Evolutionary conservation across 2,329 filamentous ascomycete genomes (phyloP).

Genomic region (Fusarium anthophilum): DNA sequence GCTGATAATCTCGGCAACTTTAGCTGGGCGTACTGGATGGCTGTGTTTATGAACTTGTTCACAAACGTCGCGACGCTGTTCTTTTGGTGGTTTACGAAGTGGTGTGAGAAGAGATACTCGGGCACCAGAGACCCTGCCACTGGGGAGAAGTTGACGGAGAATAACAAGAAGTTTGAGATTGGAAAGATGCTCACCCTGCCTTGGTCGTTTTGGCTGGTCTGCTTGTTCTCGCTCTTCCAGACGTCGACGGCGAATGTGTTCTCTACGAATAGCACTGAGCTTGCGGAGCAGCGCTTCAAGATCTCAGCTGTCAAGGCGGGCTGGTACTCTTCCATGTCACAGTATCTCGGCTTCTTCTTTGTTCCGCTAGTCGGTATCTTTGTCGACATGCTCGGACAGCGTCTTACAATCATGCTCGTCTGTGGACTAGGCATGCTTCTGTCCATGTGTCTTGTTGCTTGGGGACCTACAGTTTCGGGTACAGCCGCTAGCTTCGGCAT

Average conservation of each 20-base stretch:
- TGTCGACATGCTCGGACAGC: conserved; percentile 64
- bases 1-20: conserved; percentile 66
- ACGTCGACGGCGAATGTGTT: conserved; percentile 66
- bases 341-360: conserved; percentile 67
- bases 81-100: conserved; percentile 66
- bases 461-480: conserved; percentile 57
- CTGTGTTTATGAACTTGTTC: conserved; percentile 71
- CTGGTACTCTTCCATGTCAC: conserved; percentile 67
- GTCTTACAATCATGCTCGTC: conserved; percentile 62
- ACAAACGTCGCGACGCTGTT: conserved; percentile 63
- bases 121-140: conserved; percentile 64
- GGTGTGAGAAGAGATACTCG: conserved; percentile 57
- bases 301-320: conserved; percentile 64
- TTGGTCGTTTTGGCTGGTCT: conserved; percentile 67
- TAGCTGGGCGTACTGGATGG: conserved; percentile 69
- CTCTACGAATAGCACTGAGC: conserved; percentile 66
- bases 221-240: conserved; percentile 66
- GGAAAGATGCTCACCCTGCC: conserved; percentile 65
- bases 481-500: conserved; percentile 69
- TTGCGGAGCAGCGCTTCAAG: conserved; percentile 68
- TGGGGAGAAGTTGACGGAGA: conserved; percentile 67
- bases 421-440: conserved; percentile 60
- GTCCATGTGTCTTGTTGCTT: conserved; percentile 65
- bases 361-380: conserved; percentile 65
- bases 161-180: conserved; percentile 65